Conservation (phyloP, 805 yeast species). For the Metschnikowia rubicola region DNA sequence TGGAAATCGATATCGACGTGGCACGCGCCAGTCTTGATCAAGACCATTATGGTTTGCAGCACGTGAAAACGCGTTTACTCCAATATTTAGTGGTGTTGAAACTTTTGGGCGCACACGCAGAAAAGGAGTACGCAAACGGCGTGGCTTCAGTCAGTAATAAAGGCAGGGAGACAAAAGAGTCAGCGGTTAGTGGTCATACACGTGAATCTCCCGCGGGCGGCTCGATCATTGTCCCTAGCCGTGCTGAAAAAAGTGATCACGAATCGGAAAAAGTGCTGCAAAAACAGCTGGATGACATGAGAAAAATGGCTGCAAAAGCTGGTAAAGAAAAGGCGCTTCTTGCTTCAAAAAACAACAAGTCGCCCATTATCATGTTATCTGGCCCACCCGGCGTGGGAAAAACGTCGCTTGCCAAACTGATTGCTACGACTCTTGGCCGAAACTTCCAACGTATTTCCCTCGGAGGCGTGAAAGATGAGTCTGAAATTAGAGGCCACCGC, state of each 20-base stretch:
- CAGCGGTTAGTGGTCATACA: constrained; percentile 16
- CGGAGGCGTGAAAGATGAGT: constrained; percentile 87
- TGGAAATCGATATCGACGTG: constrained; percentile 46
- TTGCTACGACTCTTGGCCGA: constrained; percentile 70
- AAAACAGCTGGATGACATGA: constrained; percentile 5
- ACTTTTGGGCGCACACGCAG: constrained; percentile 44
- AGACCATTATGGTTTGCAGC: constrained; percentile 77
- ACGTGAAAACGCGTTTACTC: constrained; percentile 69
- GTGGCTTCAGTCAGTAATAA: constrained; percentile 8
- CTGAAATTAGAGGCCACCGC: constrained; percentile 87
- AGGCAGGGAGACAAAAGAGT: constrained; percentile 4
- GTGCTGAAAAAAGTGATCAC: constrained; percentile 32
- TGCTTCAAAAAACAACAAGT: constrained; percentile 37
- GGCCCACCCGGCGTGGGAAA: constrained; percentile 97
- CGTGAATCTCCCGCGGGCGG: constrained; percentile 20
- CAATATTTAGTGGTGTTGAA: constrained; percentile 80
- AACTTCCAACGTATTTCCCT: constrained; percentile 76
- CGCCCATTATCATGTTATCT: constrained; percentile 77
- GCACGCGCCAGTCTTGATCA: constrained; percentile 59
- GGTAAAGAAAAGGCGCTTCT: constrained; percentile 9
- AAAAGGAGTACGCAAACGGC: constrained; percentile 17
- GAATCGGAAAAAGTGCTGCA: constrained; percentile 12
- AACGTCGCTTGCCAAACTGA: constrained; percentile 79
- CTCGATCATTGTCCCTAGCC: constrained; percentile 33
- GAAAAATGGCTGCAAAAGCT: background rate